phyloP scores from a whole-genome alignment of 768 basidiomycete species.

The Collybia sordida region DNA sequence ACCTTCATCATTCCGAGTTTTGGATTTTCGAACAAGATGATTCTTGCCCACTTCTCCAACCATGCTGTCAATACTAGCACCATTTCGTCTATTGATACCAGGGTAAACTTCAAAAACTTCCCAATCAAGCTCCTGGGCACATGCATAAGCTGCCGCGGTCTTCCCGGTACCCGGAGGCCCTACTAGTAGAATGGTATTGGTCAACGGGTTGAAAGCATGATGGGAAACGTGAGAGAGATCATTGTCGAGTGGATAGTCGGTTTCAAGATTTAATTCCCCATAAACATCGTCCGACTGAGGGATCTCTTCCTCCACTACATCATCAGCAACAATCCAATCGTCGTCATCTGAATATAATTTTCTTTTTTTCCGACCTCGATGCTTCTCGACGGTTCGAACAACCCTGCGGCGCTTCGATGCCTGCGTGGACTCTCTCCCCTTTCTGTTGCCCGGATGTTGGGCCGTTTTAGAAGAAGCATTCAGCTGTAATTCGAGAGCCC shows the following conservation, averaged over 20 bases:
- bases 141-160: constrained; percentile 90
- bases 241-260: constrained; percentile 14
- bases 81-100: constrained; percentile 88
- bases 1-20: constrained; percentile 3
- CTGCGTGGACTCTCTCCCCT: constrained; percentile 23
- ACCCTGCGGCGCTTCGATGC: constrained; percentile 60
- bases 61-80: constrained; percentile 71
- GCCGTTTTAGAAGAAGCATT: constrained; percentile 17
- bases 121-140: constrained; percentile 92
- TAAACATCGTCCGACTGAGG: constrained; percentile 24
- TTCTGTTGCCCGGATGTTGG: constrained; percentile 7
- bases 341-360: constrained; percentile 56
- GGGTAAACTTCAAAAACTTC: constrained; percentile 97
- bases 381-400: constrained; percentile 50
- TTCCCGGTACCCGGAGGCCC: constrained; percentile 90
- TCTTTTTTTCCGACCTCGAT: constrained; percentile 51
- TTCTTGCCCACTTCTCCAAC: constrained; percentile 95
- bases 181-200: constrained; percentile 82
- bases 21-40: constrained; percentile 63
- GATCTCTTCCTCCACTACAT: constrained; percentile 18
- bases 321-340: constrained; percentile 55
- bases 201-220: constrained; percentile 47
- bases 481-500: constrained; percentile 63
- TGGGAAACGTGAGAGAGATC: constrained; percentile 9
- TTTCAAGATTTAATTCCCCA: constrained; percentile 40